These are phyloP conservation scores for Dioszegia crocea DNA, from an alignment of 768 basidiomycete genomes.

Conservation along the genomic window DNA sequence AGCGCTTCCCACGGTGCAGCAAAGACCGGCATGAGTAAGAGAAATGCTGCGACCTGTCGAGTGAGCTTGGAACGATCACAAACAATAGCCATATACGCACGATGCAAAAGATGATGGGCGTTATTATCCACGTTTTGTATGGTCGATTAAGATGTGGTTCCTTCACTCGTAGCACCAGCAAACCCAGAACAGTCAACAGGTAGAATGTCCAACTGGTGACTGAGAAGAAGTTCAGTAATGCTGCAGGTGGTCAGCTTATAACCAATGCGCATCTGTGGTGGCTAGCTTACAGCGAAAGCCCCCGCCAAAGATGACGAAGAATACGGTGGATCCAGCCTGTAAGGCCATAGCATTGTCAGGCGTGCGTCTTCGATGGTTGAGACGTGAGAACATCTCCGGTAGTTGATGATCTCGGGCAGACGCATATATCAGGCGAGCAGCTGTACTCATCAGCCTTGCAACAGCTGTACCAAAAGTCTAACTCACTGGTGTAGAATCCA, in stretches of 20 bases:
- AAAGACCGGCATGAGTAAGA: slow-evolving; percentile 88
- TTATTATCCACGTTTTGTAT: slow-evolving; percentile 86
- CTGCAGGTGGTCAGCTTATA: slow-evolving; percentile 12
- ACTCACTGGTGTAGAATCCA: slow-evolving; percentile 44
- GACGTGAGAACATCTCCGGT: slow-evolving; percentile 72
- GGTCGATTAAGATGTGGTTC: slow-evolving; percentile 87
- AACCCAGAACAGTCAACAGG: slow-evolving; percentile 58
- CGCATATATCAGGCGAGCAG: slow-evolving; percentile 79
- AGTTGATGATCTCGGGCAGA: slow-evolving; percentile 85
- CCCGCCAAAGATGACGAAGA: slow-evolving; percentile 79
- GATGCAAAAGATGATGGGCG: slow-evolving; percentile 82
- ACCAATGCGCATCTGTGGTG: neutral
- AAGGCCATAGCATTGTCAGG: slow-evolving; percentile 83
- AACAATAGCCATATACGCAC: slow-evolving; percentile 53
- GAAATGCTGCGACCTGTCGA: slow-evolving; percentile 72
- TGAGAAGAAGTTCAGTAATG: slow-evolving; percentile 75
- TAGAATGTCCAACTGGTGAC: slow-evolving; percentile 51
- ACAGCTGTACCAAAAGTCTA: slow-evolving; percentile 19
- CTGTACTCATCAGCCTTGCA: slow-evolving; percentile 58
- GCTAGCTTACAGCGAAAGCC: slow-evolving; percentile 62
- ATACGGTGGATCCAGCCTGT: slow-evolving; percentile 65
- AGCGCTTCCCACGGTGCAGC: slow-evolving; percentile 86
- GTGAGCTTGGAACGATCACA: neutral
- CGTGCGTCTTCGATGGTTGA: slow-evolving; percentile 71
- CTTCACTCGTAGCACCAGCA: slow-evolving; percentile 80